phyloP scores from a whole-genome alignment of 306 rosid species.

The Vachellia pachyceras region DNA sequence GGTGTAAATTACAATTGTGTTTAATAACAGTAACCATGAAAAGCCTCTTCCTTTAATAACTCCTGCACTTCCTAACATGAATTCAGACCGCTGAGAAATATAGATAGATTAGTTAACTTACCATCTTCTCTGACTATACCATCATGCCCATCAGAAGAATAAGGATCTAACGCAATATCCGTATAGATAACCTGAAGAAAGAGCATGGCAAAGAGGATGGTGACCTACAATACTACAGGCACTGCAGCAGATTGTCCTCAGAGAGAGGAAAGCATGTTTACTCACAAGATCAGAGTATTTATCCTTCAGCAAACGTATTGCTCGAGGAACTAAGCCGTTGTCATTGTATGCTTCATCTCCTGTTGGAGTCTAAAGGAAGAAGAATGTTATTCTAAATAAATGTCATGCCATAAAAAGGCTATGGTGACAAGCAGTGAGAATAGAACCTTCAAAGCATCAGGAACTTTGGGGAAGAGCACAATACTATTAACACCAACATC shows the following conservation, averaged over 20 bases:
- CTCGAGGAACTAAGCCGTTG: constrained; percentile 88
- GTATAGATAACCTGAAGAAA: constrained; percentile 80
- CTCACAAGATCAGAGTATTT: constrained; percentile 96
- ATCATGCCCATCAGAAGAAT: constrained; percentile 96
- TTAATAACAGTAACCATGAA: constrained; percentile 21
- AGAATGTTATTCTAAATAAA: constrained; percentile 37
- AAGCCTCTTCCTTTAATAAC: neutral
- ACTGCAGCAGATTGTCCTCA: constrained; percentile 29
- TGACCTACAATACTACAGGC: constrained; percentile 30
- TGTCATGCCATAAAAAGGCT: constrained; percentile 26
- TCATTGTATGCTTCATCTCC: constrained; percentile 95
- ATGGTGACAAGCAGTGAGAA: constrained; percentile 27
- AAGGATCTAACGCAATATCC: constrained; percentile 97
- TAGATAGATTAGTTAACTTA: constrained; percentile 42
- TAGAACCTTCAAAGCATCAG: constrained; percentile 88
- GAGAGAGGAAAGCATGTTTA: constrained; percentile 20
- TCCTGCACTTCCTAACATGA: constrained; percentile 21
- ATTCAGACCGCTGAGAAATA: constrained; percentile 4
- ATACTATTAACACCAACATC: constrained; percentile 90
- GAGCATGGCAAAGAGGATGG: constrained; percentile 17
- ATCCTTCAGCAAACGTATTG: constrained; percentile 87
- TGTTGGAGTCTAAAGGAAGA: constrained; percentile 63
- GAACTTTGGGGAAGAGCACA: constrained; percentile 95
- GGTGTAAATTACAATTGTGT: constrained; percentile 36
- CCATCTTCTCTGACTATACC: constrained; percentile 99